These are phyloP conservation scores for Malus hybrid DNA, from an alignment of 331 rosid genomes.

Conservation along the genomic window DNA sequence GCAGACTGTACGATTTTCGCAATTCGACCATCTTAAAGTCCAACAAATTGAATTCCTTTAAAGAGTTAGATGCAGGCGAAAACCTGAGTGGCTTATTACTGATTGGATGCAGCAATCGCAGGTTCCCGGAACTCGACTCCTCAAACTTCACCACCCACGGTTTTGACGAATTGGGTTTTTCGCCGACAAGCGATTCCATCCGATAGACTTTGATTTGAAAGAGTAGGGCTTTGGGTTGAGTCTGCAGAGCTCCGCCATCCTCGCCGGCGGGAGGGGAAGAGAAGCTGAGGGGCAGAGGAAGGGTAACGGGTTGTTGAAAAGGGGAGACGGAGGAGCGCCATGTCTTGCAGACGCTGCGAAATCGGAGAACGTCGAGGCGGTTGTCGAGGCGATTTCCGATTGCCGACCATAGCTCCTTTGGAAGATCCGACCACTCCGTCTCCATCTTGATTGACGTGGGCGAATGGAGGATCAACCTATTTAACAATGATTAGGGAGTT, in stretches of 20 bases:
- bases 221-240: not conserved
- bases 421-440: constrained; percentile 17
- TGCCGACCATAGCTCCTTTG: constrained; percentile 12
- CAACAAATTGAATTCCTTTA: constrained; percentile 15
- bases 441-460: not conserved
- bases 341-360: constrained; percentile 23
- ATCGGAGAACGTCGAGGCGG: constrained; percentile 10
- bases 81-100: constrained; percentile 8
- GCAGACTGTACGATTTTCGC: constrained; percentile 25
- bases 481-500: no score
- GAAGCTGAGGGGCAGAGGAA: constrained; percentile 27
- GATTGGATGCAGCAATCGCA: constrained; percentile 30
- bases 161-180: not conserved
- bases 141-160: constrained; percentile 30
- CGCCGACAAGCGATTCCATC: constrained; percentile 6
- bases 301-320: constrained; percentile 6
- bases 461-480: no score
- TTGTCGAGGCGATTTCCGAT: constrained; percentile 12
- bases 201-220: constrained; percentile 19
- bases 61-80: not conserved
- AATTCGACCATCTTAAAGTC: constrained; percentile 19
- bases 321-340: constrained; percentile 33
- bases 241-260: not conserved
- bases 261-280: constrained; percentile 23
- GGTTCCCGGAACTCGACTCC: not conserved